Evolutionary conservation across 352 stramenopile species (phyloP).

Genomic region (Phytophthora aleatoria): DNA sequence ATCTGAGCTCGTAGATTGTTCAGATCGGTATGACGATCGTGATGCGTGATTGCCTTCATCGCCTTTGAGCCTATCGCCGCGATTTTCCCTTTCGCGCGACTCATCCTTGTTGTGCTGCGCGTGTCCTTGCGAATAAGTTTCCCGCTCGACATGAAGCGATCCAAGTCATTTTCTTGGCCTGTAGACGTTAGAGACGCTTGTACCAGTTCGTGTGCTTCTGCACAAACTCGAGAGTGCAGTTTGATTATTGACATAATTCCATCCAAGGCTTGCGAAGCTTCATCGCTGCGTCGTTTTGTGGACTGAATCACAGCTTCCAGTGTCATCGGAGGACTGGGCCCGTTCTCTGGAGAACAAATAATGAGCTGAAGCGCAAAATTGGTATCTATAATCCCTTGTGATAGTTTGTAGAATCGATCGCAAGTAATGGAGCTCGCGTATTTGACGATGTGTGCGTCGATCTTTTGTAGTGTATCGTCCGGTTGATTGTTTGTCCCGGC

Average conservation of each 20-base stretch:
- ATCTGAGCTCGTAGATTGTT: conserved; percentile 37
- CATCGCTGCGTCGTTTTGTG: conserved; percentile 41
- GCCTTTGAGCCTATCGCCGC: conserved; percentile 20
- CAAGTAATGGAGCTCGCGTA: conserved; percentile 35
- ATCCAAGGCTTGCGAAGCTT: conserved; percentile 37
- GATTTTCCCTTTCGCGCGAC: conserved; percentile 34
- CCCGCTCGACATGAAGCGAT: conserved; percentile 21
- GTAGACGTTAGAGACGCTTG: not conserved
- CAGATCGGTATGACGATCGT: conserved; percentile 29
- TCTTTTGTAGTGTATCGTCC: conserved; percentile 36
- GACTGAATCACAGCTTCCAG: conserved; percentile 24
- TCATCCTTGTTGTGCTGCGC: conserved; percentile 11
- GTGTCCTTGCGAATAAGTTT: conserved; percentile 11
- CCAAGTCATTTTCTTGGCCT: conserved; percentile 15
- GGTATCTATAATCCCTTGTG: conserved; percentile 29
- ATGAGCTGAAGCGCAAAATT: conserved; percentile 22
- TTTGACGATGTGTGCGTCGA: conserved; percentile 36
- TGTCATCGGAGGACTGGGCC: not conserved
- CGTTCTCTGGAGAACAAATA: not conserved
- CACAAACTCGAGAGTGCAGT: conserved; percentile 45
- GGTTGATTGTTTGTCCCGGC: not conserved
- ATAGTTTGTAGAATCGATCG: conserved; percentile 48
- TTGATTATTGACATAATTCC: conserved; percentile 41
- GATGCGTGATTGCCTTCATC: conserved; percentile 22
- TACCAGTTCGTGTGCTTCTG: conserved; percentile 36